These are phyloP conservation scores for Populus davidiana DNA, from an alignment of 345 rosid genomes.

Conservation along the genomic window DNA sequence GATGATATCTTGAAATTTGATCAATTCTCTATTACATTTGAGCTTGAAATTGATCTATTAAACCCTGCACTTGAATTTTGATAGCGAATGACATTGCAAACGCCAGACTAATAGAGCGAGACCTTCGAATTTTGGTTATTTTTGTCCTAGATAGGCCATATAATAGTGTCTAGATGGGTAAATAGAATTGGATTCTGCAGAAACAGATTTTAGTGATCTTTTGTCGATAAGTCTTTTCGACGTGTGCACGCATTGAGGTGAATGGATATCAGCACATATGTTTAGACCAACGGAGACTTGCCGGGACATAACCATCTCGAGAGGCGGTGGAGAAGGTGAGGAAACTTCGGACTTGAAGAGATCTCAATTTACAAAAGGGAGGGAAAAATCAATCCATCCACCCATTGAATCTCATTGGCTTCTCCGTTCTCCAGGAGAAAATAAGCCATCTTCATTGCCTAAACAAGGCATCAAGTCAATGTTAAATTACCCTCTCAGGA, in stretches of 20 bases:
- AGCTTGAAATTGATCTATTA: not conserved
- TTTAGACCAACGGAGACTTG: slow-evolving; percentile 13
- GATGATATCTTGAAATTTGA: not conserved
- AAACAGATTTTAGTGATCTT: not conserved
- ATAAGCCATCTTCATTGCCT: slow-evolving; percentile 14
- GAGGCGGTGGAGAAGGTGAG: slow-evolving; percentile 24
- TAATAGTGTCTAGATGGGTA: not conserved
- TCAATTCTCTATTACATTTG: not conserved
- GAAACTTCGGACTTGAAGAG: slow-evolving; percentile 12
- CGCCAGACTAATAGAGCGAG: not conserved
- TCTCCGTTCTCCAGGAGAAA: slow-evolving; percentile 23
- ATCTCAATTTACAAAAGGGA: not conserved
- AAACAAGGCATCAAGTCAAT: slow-evolving; percentile 33
- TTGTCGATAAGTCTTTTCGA: not conserved
- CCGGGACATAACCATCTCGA: slow-evolving; percentile 33
- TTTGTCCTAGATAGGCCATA: not conserved
- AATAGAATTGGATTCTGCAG: not conserved
- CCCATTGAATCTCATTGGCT: slow-evolving; percentile 36
- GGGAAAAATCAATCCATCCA: slow-evolving; percentile 26
- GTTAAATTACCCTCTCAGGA: slow-evolving; percentile 27
- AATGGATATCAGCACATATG: slow-evolving; percentile 10
- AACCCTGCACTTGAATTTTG: not conserved
- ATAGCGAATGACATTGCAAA: not conserved
- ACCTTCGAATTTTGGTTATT: not conserved
- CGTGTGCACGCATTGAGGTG: not conserved